Evolutionary conservation across 352 stramenopile species (phyloP), one percentile per base, ranked within the genome.

Genomic region (Globisporangium ultimum): DNA sequence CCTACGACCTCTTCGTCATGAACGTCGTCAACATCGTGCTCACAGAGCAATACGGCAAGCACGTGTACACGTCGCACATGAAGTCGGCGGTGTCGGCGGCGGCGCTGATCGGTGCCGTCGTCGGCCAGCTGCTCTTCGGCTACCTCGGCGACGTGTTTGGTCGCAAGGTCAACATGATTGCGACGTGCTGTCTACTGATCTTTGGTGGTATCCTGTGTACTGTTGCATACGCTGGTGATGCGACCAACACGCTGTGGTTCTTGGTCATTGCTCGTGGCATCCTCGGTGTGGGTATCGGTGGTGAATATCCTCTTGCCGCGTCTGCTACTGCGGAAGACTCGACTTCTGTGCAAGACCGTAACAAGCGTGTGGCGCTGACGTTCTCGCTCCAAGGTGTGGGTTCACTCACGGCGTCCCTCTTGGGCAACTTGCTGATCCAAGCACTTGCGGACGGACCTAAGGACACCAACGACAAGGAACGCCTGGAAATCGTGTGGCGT

Each of bases 1-100:
- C n/a, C n/a, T n/a, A n/a, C n/a, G n/a, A n/a, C n/a, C n/a, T n/a
- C n/a, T n/a, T n/a, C 61, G 67, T 86, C 53, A 86, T 86, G 76
- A 86, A 86, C 63, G 63, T 86, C 52, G 49, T 86, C 68, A 86
- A 86, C 63, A 69, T 86, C 51, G 67, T 86, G 47, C 71, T 86
- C 62, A 76, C 66, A 28, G 76, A 86, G 67, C 68, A 83, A 46
- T 86, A 82, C 64, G 61, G 57, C 63, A 81, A 78, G 61, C 14
- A 72, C 14, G 73, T 84, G 18, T 86, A 86, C 72, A 86, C 76
- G 46, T 72, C 76, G 24, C 65, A 70, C 58, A n/a, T n/a, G n/a
- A n/a, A n/a, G n/a, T n/a, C n/a, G n/a, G n/a, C n/a, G n/a, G n/a
- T n/a, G n/a, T n/a, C 74, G 7, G 74, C 74, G 5, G 74, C 74